phyloP scores from a whole-genome alignment of 2,329 filamentous ascomycete genomes.

The Chrysoporthe puriensis region DNA sequence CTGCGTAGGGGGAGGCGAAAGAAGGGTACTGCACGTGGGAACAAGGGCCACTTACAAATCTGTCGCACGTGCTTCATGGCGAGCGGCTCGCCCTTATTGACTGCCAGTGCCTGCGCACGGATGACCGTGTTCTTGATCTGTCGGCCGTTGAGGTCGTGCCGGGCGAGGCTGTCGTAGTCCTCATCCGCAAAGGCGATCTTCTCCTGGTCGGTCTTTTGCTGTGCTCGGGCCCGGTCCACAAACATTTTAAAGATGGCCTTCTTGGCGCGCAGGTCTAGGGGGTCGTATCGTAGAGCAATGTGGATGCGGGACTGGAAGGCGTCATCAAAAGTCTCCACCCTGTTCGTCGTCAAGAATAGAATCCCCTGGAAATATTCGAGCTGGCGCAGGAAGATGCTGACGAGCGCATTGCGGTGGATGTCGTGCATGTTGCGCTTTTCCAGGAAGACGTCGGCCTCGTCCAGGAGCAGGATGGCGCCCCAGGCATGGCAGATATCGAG shows the following conservation, averaged over 20 bases:
- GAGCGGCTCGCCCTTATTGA: constrained; percentile 72
- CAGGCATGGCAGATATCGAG: constrained; percentile 84
- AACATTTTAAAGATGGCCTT: constrained; percentile 85
- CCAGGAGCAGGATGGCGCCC: constrained; percentile 82
- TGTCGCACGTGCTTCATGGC: constrained; percentile 79
- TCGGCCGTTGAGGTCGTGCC: constrained; percentile 64
- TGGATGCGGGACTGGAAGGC: constrained; percentile 90
- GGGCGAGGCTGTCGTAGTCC: constrained; percentile 68
- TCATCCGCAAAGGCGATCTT: constrained; percentile 63
- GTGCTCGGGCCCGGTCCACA: constrained; percentile 69
- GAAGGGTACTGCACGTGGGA: not conserved
- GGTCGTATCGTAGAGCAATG: constrained; percentile 80
- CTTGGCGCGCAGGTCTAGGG: constrained; percentile 72
- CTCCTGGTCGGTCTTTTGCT: constrained; percentile 60
- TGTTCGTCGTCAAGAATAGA: constrained; percentile 86
- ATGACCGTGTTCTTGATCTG: constrained; percentile 89
- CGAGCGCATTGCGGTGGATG: constrained; percentile 81
- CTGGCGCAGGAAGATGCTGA: constrained; percentile 83
- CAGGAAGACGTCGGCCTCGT: constrained; percentile 84
- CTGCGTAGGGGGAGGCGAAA: not conserved
- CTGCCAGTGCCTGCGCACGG: constrained; percentile 79
- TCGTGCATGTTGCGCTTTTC: constrained; percentile 83
- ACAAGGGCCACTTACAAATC: constrained; percentile 48
- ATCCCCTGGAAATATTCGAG: constrained; percentile 94
- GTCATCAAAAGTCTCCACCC: constrained; percentile 86